Conservation (phyloP, 352 stramenopile species). For the Phytophthora cactorum region DNA sequence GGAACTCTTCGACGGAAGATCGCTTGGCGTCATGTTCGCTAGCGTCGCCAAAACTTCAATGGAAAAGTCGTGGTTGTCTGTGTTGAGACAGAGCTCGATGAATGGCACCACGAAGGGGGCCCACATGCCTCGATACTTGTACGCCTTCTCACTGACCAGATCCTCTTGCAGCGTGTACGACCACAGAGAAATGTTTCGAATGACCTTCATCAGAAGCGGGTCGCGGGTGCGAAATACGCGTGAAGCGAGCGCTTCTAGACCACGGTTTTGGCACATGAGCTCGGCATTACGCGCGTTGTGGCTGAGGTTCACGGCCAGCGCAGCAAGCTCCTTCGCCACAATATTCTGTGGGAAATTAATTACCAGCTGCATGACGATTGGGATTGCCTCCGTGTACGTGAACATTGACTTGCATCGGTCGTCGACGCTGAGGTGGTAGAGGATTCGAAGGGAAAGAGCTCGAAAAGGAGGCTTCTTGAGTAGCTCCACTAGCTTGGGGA, state of each 20-base stretch:
- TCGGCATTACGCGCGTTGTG: conserved; percentile 91
- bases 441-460: conserved; percentile 85
- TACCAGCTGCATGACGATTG: conserved; percentile 94
- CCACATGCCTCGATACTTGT: conserved; percentile 94
- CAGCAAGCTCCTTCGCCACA: conserved; percentile 93
- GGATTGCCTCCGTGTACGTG: conserved; percentile 94
- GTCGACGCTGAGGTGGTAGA: conserved; percentile 96
- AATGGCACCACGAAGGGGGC: conserved; percentile 89
- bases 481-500: conserved; percentile 93
- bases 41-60: conserved; percentile 94
- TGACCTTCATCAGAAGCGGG: conserved; percentile 94
- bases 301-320: conserved; percentile 94
- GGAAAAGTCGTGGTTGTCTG: conserved; percentile 93
- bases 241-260: conserved; percentile 90
- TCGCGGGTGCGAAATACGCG: conserved; percentile 90
- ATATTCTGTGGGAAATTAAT: conserved; percentile 94
- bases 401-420: conserved; percentile 96
- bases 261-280: conserved; percentile 90
- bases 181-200: conserved; percentile 93
- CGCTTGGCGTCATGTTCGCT: conserved; percentile 91
- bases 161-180: conserved; percentile 92
- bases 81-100: conserved; percentile 83
- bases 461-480: conserved; percentile 93
- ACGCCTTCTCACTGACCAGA: conserved; percentile 84
- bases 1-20: conserved; percentile 87